These are phyloP conservation scores for Fraxinus angustifolia DNA, from an alignment of 305 asterid species.

Conservation along the genomic window DNA sequence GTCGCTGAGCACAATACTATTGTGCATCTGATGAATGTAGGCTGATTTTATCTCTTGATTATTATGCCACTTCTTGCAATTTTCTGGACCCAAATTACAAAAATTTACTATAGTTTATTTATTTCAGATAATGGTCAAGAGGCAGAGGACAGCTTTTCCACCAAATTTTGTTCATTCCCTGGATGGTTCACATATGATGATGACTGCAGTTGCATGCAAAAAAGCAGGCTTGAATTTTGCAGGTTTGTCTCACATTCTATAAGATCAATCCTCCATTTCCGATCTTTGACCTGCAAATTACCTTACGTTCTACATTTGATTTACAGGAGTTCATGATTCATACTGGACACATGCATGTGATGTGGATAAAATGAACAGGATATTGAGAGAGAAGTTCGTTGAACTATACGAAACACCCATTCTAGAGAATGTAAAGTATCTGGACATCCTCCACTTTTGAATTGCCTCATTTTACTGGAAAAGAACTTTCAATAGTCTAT, in stretches of 20 bases:
- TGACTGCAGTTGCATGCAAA: constrained; percentile 95
- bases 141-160: constrained; percentile 95
- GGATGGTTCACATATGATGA: constrained; percentile 99
- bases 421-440: constrained; percentile 71
- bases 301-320: constrained; percentile 19
- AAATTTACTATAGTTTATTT: constrained; percentile 1
- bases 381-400: constrained; percentile 79
- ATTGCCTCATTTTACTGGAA: neutral
- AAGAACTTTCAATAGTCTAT: neutral
- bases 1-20: neutral
- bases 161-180: constrained; percentile 97
- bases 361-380: constrained; percentile 72
- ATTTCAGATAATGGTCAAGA: constrained; percentile 70
- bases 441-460: constrained; percentile 13
- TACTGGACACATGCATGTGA: constrained; percentile 98
- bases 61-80: constrained; percentile 8
- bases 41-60: constrained; percentile 7
- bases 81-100: constrained; percentile 11
- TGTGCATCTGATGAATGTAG: neutral
- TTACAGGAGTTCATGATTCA: constrained; percentile 96
- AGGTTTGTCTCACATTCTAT: constrained; percentile 40
- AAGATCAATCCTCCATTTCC: constrained; percentile 6
- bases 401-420: constrained; percentile 80
- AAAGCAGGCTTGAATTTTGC: constrained; percentile 86
- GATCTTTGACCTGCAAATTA: neutral